Percentiles rank a stretch among this genome's conserved stretches.
Conservation (phyloP, 2,329 filamentous ascomycete genomes). For the Epichloe sibirici region DNA sequence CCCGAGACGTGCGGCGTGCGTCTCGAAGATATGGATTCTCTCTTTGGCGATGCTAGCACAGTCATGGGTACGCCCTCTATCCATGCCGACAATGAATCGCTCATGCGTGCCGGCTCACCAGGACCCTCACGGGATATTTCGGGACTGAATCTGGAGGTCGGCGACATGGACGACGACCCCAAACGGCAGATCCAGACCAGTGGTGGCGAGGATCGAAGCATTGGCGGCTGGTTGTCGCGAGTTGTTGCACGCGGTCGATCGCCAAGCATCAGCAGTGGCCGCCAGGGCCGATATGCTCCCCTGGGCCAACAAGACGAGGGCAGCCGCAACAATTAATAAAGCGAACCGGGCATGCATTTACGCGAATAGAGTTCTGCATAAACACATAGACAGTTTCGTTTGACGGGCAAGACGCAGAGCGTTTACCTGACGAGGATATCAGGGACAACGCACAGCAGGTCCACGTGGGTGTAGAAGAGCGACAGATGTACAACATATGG, state of each 20-base stretch:
- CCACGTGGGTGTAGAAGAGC: background rate
- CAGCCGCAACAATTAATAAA: slow-evolving; percentile 15
- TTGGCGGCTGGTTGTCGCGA: slow-evolving; percentile 38
- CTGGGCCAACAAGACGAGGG: slow-evolving; percentile 29
- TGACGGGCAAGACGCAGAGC: no score
- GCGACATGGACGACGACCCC: slow-evolving; percentile 41
- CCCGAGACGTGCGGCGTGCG: slow-evolving; percentile 93
- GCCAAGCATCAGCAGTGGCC: slow-evolving; percentile 23
- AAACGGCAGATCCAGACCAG: slow-evolving; percentile 27
- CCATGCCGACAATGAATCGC: slow-evolving; percentile 62
- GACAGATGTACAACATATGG: background rate
- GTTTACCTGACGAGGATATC: no score
- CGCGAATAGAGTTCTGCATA: slow-evolving; percentile 12
- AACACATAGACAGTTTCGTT: no score
- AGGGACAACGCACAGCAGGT: background rate
- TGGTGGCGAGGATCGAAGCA: slow-evolving; percentile 26
- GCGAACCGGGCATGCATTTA: slow-evolving; percentile 10
- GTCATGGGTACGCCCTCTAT: slow-evolving; percentile 65
- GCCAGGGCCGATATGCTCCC: slow-evolving; percentile 30
- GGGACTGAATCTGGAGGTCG: slow-evolving; percentile 66
- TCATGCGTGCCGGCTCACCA: slow-evolving; percentile 66
- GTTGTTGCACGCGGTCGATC: slow-evolving; percentile 28
- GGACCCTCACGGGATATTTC: slow-evolving; percentile 61
- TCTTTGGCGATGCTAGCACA: slow-evolving; percentile 89
- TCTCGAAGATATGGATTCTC: slow-evolving; percentile 87